Conservation (phyloP, 1,284 basidiomycete genomes). For the Malassezia sp. region DNA sequence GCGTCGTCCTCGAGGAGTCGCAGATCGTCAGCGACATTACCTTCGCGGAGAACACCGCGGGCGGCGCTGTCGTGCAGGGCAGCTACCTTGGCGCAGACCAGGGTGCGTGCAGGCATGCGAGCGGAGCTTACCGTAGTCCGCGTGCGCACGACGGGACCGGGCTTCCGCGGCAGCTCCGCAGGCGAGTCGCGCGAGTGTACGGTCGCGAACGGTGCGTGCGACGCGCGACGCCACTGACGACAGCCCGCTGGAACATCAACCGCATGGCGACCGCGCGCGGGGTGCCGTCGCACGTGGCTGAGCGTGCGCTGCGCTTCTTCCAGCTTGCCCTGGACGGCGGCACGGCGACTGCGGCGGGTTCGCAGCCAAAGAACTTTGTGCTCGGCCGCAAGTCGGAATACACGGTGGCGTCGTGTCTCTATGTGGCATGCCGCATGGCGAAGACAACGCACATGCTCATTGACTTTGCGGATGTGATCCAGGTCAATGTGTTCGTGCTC, state of each 20-base stretch:
- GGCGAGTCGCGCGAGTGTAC: constrained; percentile 61
- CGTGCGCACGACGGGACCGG: constrained; percentile 35
- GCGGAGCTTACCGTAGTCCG: constrained; percentile 12
- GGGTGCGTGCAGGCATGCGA: constrained; percentile 58
- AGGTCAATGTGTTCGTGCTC: constrained; percentile 90
- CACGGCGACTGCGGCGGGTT: constrained; percentile 24
- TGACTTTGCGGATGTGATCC: constrained; percentile 60
- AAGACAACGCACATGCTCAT: constrained; percentile 92
- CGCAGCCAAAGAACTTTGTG: constrained; percentile 42
- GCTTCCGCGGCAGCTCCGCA: constrained; percentile 38
- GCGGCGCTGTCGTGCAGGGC: constrained; percentile 89
- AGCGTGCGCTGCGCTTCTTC: constrained; percentile 76
- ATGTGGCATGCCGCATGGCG: constrained; percentile 82
- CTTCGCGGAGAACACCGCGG: constrained; percentile 82
- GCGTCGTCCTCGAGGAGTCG: constrained; percentile 74
- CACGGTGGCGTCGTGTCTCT: constrained; percentile 87
- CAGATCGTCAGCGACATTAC: constrained; percentile 84
- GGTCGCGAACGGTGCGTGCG: constrained; percentile 64
- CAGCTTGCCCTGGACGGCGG: constrained; percentile 79
- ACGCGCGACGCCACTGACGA: background rate
- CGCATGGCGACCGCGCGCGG: constrained; percentile 66
- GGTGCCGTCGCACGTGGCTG: constrained; percentile 65
- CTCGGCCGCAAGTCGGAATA: constrained; percentile 75
- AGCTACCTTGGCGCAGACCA: constrained; percentile 83
- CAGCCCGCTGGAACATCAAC: constrained; percentile 70